Conservation (phyloP, 768 basidiomycete genomes). For the Russula virescens region DNA sequence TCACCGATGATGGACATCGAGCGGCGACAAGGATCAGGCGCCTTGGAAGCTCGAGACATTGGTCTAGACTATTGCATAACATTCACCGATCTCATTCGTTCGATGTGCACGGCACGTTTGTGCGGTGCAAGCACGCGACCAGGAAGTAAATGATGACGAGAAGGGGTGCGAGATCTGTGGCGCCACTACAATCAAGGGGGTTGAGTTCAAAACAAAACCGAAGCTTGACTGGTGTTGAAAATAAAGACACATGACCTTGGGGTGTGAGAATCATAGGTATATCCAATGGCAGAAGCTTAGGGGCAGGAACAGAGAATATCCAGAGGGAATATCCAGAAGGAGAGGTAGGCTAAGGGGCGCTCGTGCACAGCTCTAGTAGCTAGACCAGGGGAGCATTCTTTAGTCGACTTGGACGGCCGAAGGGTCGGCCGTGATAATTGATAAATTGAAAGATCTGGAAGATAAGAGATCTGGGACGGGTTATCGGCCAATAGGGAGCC, state of each 20-base stretch:
- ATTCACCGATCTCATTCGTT: no score
- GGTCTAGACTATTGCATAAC: neutral
- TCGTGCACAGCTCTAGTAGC: no score
- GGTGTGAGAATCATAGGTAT: neutral
- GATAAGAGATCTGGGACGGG: neutral
- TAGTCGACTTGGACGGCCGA: neutral
- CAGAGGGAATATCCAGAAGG: neutral
- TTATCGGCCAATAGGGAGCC: slow-evolving; percentile 16
- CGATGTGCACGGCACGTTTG: no score
- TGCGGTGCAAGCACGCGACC: neutral
- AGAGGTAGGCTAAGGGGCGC: no score
- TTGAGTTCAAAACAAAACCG: no score
- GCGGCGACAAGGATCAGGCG: neutral
- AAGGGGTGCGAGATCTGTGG: neutral
- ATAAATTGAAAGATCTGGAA: neutral
- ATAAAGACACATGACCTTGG: neutral
- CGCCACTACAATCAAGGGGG: slow-evolving; percentile 2
- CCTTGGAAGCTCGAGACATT: no score
- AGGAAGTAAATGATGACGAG: neutral
- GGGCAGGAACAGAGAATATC: neutral
- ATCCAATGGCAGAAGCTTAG: neutral
- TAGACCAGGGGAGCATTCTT: no score
- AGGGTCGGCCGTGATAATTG: neutral
- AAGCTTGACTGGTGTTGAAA: no score
- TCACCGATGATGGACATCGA: neutral